These are phyloP conservation scores for Kodamaea plutei DNA, from an alignment of 1,139 yeast species.

Conservation along the genomic window DNA sequence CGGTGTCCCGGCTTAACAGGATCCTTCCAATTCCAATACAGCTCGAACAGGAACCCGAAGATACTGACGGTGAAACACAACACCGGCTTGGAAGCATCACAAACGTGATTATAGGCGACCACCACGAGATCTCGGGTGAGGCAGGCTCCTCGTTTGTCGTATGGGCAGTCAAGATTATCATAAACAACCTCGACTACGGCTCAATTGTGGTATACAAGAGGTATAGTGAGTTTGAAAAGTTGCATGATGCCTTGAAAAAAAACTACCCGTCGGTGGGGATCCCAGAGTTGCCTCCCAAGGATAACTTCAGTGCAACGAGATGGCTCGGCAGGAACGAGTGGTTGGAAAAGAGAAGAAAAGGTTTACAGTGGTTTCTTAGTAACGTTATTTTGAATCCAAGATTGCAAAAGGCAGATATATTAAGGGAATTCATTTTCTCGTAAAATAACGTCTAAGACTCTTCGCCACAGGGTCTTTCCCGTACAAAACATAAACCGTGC, in stretches of 20 bases:
- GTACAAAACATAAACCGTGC: no score
- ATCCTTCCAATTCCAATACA: slow-evolving; percentile 39
- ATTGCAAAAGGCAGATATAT: slow-evolving; percentile 42
- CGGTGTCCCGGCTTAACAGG: slow-evolving; percentile 26
- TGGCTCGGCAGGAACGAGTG: slow-evolving; percentile 46
- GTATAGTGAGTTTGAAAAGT: slow-evolving; percentile 57
- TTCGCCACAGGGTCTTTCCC: no score
- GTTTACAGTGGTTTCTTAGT: slow-evolving; percentile 70
- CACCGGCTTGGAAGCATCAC: slow-evolving; percentile 20
- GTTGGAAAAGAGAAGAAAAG: slow-evolving; percentile 58
- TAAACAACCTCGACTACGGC: slow-evolving; percentile 42
- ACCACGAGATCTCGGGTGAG: slow-evolving; percentile 37
- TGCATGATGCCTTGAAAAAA: slow-evolving; percentile 40
- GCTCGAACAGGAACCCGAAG: no score
- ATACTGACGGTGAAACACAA: slow-evolving; percentile 16
- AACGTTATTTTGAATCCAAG: slow-evolving; percentile 65
- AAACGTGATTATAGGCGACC: slow-evolving; percentile 37
- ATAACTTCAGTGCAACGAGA: slow-evolving; percentile 42
- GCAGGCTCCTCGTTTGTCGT: slow-evolving; percentile 39
- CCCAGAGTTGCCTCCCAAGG: slow-evolving; percentile 68
- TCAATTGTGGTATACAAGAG: slow-evolving; percentile 53
- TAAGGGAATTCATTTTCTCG: slow-evolving; percentile 47
- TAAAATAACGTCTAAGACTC: no score
- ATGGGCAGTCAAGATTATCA: slow-evolving; percentile 46
- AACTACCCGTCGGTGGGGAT: slow-evolving; percentile 43